These are phyloP conservation scores for Botrytis fragariae DNA, from an alignment of 2,329 filamentous ascomycete species.

Conservation along the genomic window DNA sequence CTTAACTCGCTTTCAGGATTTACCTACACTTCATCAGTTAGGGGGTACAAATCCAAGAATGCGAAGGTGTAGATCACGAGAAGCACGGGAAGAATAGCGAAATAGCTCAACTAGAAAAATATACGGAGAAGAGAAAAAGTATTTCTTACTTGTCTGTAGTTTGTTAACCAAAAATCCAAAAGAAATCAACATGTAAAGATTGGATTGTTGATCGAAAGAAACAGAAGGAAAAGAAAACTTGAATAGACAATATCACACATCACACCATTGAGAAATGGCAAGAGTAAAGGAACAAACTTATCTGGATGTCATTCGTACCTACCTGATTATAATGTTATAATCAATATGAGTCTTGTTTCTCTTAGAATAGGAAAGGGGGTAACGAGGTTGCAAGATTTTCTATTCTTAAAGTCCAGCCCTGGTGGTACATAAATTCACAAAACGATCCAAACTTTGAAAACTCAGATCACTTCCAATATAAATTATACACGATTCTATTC, in stretches of 20 bases:
- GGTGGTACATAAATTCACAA: neutral
- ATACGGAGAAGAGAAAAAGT: neutral
- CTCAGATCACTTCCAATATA: neutral
- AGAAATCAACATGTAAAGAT: neutral
- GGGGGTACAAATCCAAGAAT: neutral
- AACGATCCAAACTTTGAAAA: neutral
- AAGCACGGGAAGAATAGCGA: too few species aligned
- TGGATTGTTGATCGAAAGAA: neutral
- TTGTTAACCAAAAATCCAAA: conserved; percentile 13
- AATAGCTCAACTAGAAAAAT: neutral
- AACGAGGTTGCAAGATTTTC: neutral
- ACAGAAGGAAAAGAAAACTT: neutral
- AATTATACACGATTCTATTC: neutral
- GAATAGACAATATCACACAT: neutral
- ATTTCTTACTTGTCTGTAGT: neutral
- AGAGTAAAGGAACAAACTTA: neutral
- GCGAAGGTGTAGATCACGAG: neutral
- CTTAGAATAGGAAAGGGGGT: neutral
- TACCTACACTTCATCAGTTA: neutral
- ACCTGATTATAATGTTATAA: neutral
- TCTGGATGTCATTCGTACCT: neutral
- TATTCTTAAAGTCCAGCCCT: neutral
- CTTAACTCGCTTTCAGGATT: neutral
- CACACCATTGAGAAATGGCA: neutral
- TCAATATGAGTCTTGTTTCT: neutral